Percentiles rank a stretch among this genome's conserved stretches.
Evolutionary conservation across 441 rosid species (phyloP).

Genomic region (Croton setiger): DNA sequence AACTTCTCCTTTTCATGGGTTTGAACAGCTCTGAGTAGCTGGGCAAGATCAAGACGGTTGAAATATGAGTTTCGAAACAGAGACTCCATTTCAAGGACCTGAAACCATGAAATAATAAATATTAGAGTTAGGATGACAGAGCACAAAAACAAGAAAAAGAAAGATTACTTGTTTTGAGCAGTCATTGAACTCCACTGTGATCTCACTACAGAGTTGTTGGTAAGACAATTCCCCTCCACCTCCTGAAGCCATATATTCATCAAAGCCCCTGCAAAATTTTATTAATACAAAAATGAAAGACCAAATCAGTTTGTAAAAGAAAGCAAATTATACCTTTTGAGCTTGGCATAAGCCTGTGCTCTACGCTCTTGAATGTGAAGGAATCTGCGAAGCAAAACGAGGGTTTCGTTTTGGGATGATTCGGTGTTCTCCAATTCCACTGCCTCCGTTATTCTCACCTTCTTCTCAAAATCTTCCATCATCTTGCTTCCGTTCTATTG

Average conservation of each 20-base stretch:
- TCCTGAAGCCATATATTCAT: conserved; percentile 67
- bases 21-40: conserved; percentile 73
- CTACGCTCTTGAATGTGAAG: conserved; percentile 76
- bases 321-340: conserved; percentile 42
- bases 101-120: not conserved
- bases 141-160: not conserved
- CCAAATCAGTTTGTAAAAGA: not conserved
- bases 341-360: conserved; percentile 79
- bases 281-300: not conserved
- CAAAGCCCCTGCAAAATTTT: conserved; percentile 53
- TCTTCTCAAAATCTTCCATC: conserved; percentile 78
- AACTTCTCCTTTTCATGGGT: conserved; percentile 81
- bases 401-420: conserved; percentile 24
- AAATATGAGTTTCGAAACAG: conserved; percentile 45
- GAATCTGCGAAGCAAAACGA: conserved; percentile 56
- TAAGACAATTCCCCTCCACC: conserved; percentile 76
- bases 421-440: conserved; percentile 34
- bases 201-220: conserved; percentile 73
- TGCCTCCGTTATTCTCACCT: conserved; percentile 38
- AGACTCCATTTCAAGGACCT: conserved; percentile 81
- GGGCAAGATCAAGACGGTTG: conserved; percentile 62
- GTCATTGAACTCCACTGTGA: conserved; percentile 70
- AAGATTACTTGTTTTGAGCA: conserved; percentile 73
- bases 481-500: not conserved
- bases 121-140: not conserved